Conservation (phyloP, 208 protist species). For the Leishmania mexicana region DNA sequence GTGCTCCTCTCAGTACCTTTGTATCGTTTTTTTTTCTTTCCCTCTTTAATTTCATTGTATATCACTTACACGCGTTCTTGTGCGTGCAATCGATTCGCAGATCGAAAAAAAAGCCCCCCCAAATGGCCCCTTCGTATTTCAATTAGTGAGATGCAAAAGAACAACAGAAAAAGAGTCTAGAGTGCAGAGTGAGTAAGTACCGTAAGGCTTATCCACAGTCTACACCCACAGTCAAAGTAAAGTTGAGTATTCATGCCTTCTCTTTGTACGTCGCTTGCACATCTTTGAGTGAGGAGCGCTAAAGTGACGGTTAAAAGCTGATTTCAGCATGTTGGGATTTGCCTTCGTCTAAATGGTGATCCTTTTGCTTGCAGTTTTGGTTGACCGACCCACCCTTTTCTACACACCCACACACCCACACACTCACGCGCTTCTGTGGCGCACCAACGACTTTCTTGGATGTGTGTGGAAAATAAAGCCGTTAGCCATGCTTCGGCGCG, state of each 20-base stretch:
- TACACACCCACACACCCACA: background rate
- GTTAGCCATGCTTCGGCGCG: constrained; percentile 13
- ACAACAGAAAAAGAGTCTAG: background rate
- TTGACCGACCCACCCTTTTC: background rate
- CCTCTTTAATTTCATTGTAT: background rate
- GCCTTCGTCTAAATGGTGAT: background rate
- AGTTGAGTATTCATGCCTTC: background rate
- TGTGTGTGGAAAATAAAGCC: background rate
- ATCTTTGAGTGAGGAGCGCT: background rate
- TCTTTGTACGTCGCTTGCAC: background rate
- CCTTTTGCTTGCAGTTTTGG: background rate
- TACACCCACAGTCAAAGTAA: background rate
- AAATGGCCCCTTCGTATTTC: no score
- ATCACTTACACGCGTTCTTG: background rate
- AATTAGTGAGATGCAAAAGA: background rate
- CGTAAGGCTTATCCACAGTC: background rate
- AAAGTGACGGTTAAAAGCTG: background rate
- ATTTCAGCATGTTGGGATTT: background rate
- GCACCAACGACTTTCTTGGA: background rate
- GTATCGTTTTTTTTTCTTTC: background rate
- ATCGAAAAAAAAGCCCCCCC: background rate
- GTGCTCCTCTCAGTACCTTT: background rate
- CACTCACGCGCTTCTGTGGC: background rate
- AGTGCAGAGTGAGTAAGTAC: background rate
- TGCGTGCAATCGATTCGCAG: background rate